Evolutionary conservation across 2,329 filamentous ascomycete genomes (phyloP).

Genomic region (Curvularia hawaiiensis): DNA sequence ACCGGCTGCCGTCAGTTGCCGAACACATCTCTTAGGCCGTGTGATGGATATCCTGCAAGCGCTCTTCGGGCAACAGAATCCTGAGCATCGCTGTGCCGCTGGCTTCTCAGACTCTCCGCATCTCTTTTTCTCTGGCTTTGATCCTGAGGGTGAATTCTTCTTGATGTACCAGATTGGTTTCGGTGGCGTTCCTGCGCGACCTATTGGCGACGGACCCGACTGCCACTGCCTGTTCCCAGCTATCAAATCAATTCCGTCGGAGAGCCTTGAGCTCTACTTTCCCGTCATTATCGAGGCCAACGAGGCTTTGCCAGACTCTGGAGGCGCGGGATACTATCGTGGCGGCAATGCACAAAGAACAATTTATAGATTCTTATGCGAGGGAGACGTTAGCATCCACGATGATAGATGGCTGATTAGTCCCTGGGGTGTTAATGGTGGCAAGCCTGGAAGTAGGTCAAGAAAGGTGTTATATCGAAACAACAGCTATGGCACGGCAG

Average conservation of each 20-base stretch:
- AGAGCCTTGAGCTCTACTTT: slow-evolving; percentile 56
- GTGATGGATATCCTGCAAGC: slow-evolving; percentile 58
- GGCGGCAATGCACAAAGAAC: slow-evolving; percentile 58
- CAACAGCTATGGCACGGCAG: slow-evolving; percentile 43
- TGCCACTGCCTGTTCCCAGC: slow-evolving; percentile 58
- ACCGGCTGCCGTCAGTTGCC: slow-evolving; percentile 54
- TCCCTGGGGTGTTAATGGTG: slow-evolving; percentile 56
- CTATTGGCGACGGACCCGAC: slow-evolving; percentile 55
- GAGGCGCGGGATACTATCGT: slow-evolving; percentile 54
- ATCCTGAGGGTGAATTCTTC: slow-evolving; percentile 55
- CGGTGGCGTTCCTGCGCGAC: slow-evolving; percentile 55
- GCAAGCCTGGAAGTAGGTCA: slow-evolving; percentile 52
- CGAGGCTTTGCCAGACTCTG: slow-evolving; percentile 55
- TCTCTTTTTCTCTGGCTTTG: slow-evolving; percentile 58
- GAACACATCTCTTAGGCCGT: slow-evolving; percentile 56
- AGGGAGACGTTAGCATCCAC: slow-evolving; percentile 55
- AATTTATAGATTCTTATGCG: slow-evolving; percentile 53
- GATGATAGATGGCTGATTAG: slow-evolving; percentile 58
- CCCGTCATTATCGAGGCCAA: slow-evolving; percentile 57
- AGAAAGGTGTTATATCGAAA: slow-evolving; percentile 52
- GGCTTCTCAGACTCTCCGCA: slow-evolving; percentile 59
- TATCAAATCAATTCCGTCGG: slow-evolving; percentile 57
- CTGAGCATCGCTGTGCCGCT: slow-evolving; percentile 54
- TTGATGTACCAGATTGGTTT: slow-evolving; percentile 59
- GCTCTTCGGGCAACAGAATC: slow-evolving; percentile 55